phyloP scores from a whole-genome alignment of 495 filamentous ascomycete species.

The Aspergillus bridgeri region DNA sequence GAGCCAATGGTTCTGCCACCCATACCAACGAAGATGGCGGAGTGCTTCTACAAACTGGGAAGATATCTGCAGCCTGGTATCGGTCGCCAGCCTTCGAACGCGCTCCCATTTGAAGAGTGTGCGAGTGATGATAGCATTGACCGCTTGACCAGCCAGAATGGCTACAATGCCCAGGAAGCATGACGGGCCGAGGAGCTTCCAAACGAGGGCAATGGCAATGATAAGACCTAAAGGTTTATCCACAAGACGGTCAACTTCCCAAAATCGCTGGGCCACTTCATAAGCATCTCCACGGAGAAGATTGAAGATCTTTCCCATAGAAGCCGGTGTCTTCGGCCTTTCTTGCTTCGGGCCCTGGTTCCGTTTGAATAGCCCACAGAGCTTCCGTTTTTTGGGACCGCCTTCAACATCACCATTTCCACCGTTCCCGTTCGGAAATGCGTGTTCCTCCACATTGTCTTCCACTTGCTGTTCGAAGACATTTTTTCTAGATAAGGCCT shows the following conservation, averaged over 20 bases:
- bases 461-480: conserved; percentile 49
- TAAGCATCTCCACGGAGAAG: conserved; percentile 77
- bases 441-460: conserved; percentile 13
- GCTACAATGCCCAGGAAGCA: conserved; percentile 68
- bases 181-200: conserved; percentile 73
- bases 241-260: conserved; percentile 69
- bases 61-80: conserved; percentile 67
- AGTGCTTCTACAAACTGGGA: conserved; percentile 81
- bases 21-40: conserved; percentile 83
- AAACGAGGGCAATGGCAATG: conserved; percentile 65
- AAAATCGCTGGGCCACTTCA: conserved; percentile 77
- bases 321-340: conserved; percentile 56
- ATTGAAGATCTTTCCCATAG: conserved; percentile 82
- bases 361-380: conserved; percentile 20
- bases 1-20: conserved; percentile 81
- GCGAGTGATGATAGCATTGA: conserved; percentile 62
- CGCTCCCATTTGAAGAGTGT: conserved; percentile 59
- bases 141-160: conserved; percentile 57
- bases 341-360: conserved; percentile 15
- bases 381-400: conserved; percentile 7
- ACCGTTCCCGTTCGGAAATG: conserved; percentile 1
- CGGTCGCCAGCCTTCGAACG: conserved; percentile 62
- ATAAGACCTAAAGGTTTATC: conserved; percentile 66
- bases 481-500: conserved; percentile 70
- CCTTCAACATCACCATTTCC: conserved; percentile 2